phyloP scores from a whole-genome alignment of 106 monocot genomes.

The Dioscorea alata region DNA sequence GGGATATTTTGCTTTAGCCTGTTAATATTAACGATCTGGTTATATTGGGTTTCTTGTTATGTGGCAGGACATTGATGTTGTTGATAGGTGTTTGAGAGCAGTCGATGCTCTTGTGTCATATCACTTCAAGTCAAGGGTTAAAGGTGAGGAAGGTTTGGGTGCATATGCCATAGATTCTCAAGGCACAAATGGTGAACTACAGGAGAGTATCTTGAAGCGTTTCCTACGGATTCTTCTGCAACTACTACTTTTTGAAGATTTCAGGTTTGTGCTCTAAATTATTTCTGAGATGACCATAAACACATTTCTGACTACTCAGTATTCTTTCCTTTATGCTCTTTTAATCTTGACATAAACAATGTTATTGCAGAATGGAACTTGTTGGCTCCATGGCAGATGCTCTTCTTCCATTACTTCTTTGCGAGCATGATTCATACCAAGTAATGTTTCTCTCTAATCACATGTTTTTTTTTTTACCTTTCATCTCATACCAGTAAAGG shows the following conservation, averaged over 20 bases:
- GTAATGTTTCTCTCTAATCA: constrained; percentile 18
- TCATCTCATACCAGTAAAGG: too few relatives aligned
- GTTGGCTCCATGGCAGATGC: constrained; percentile 83
- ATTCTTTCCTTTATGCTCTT: background rate
- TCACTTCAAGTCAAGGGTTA: constrained; percentile 61
- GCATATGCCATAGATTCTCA: constrained; percentile 26
- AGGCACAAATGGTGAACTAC: constrained; percentile 34
- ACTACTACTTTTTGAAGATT: constrained; percentile 72
- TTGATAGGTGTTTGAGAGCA: constrained; percentile 85
- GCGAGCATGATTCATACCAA: constrained; percentile 89
- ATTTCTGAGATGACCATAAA: background rate
- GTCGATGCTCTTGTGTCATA: constrained; percentile 84
- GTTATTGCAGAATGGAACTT: constrained; percentile 64
- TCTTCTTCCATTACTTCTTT: constrained; percentile 80
- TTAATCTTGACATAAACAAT: background rate
- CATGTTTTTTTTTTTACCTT: background rate
- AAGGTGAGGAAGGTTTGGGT: constrained; percentile 53
- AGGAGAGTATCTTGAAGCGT: constrained; percentile 59
- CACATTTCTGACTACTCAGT: background rate
- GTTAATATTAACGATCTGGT: background rate
- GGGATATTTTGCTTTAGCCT: background rate
- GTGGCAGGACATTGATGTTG: constrained; percentile 76
- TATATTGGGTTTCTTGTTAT: background rate
- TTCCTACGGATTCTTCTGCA: constrained; percentile 70
- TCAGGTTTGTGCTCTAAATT: constrained; percentile 48